Evolutionary conservation across 306 rosid genomes (phyloP).

Genomic region (Dicorynia guianensis): DNA sequence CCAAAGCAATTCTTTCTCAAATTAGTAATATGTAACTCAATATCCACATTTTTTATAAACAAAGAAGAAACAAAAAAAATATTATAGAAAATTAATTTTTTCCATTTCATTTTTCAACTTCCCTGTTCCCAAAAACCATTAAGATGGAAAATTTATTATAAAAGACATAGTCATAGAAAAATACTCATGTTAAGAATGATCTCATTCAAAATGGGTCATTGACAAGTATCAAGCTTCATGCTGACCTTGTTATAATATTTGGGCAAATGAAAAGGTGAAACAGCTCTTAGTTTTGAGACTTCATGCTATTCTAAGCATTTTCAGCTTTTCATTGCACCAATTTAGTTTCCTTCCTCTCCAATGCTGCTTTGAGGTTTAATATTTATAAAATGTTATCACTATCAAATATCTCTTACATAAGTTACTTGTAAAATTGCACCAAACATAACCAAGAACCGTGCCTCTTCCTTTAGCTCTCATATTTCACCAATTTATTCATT

Average conservation of each 20-base stretch:
- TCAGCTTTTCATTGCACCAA: conserved; percentile 71
- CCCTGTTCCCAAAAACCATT: too few species aligned
- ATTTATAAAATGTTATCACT: conserved; percentile 53
- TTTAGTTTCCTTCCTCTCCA: conserved; percentile 87
- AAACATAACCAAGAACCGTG: conserved; percentile 40
- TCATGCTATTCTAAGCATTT: conserved; percentile 47
- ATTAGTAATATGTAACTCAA: too few species aligned
- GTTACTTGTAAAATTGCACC: conserved; percentile 24
- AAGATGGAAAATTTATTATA: too few species aligned
- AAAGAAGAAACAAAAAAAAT: too few species aligned
- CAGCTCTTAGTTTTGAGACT: conserved; percentile 72
- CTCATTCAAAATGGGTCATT: conserved; percentile 49
- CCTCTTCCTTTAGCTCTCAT: conserved; percentile 89
- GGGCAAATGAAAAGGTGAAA: conserved; percentile 82
- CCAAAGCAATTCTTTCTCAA: too few species aligned
- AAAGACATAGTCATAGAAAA: too few species aligned
- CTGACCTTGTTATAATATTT: conserved; percentile 53
- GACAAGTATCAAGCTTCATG: conserved; percentile 64
- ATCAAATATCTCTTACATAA: neutral
- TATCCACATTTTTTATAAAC: too few species aligned
- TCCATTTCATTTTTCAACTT: too few species aligned
- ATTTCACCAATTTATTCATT: conserved; percentile 90
- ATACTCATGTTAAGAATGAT: too few species aligned
- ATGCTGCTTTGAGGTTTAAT: conserved; percentile 72
- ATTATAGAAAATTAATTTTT: too few species aligned